Evolutionary conservation across 2,329 filamentous ascomycete species (phyloP).

Genomic region (Xylaria sp.): DNA sequence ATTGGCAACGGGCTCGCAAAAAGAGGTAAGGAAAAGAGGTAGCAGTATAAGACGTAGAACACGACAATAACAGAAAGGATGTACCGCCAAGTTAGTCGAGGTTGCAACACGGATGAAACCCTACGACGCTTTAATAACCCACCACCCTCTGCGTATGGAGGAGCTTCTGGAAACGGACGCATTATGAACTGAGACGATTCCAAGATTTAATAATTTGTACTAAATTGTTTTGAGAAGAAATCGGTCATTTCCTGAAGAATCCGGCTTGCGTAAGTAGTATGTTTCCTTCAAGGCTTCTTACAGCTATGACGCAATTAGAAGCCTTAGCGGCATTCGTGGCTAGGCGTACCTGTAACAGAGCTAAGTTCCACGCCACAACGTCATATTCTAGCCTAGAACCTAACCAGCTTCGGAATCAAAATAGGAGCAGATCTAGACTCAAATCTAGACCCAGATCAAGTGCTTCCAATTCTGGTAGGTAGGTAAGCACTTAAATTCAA

Average conservation of each 20-base stretch:
- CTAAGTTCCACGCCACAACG: slow-evolving; percentile 12
- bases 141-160: slow-evolving; percentile 31
- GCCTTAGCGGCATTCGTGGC: neutral
- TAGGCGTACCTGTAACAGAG: neutral
- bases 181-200: slow-evolving; percentile 33
- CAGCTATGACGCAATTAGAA: slow-evolving; percentile 10
- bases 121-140: slow-evolving; percentile 24
- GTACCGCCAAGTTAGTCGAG: slow-evolving; percentile 51
- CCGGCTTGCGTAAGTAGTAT: slow-evolving; percentile 1
- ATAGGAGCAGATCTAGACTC: neutral
- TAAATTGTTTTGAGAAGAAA: neutral
- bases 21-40: slow-evolving; percentile 54
- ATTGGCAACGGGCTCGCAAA: slow-evolving; percentile 57
- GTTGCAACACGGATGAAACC: slow-evolving; percentile 42
- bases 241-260: neutral
- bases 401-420: neutral
- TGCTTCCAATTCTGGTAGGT: neutral
- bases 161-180: slow-evolving; percentile 44
- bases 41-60: slow-evolving; percentile 54
- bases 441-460: neutral
- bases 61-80: slow-evolving; percentile 45
- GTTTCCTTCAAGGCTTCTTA: neutral
- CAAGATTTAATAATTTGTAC: neutral
- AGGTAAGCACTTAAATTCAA: neutral
- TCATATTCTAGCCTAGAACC: slow-evolving; percentile 11